Evolutionary conservation across 129 eudicot species (phyloP), one percentile per base, ranked within the genome.

Genomic region (Gnaphalium uliginosum): DNA sequence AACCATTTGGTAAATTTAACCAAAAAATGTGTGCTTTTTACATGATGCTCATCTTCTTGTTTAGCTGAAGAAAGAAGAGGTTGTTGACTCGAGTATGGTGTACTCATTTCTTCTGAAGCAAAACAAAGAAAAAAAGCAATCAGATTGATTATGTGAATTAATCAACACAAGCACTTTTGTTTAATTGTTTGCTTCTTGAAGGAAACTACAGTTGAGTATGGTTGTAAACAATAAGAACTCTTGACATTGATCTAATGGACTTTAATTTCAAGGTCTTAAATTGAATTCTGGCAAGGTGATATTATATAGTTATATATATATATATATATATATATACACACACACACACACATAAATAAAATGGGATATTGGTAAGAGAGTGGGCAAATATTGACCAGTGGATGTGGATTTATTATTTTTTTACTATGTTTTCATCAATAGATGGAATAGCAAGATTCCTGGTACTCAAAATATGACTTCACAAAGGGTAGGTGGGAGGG

Each of bases 1-100:
- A 81, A 29, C 90, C 83, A 84, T 88, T 82, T 88, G 3, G 78
- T 56, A 18, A 85, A 76, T 71, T 87, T 80, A 13, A 84, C 50
- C 66, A 86, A 33, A n/a, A 84, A 57, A 14, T 79, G 26, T 64
- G 71, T 76, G 32, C 66, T 70, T 4, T 74, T 82, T 79, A 73
- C 35, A 60, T 25, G 46, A 60, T 21, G 11, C 37, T 68, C 69
- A 18, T 81, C 73, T 23, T 80, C 69, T 41, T 58, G 81, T 68
- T 73, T 66, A n/a, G 65, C 60, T 14, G 46, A 60, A 61, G 71
- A 39, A 60, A 89, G 83, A 79, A 86, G 85, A 77, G 93, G 93
- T 23, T 61, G 81, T 25, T 78, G 17, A 19, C 56, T 61, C 19
- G 88, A 54, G 67, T 77, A 46, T 26, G 79, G 85, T 8, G 74